Evolutionary conservation across 768 basidiomycete genomes (phyloP).

Genomic region (Serendipita indica): DNA sequence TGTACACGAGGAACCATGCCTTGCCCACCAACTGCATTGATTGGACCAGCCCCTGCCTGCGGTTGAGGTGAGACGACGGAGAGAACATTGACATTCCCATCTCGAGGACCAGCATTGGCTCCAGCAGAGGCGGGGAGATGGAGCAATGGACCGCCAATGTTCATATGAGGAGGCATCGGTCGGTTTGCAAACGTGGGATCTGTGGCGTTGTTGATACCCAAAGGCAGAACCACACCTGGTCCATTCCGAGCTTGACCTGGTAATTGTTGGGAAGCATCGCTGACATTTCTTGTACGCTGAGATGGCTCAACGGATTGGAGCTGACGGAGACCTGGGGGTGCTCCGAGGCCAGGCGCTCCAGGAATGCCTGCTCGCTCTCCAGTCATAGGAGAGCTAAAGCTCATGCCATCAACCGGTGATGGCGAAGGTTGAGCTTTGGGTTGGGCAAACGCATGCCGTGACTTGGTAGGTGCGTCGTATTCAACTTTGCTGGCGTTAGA

Average conservation of each 20-base stretch:
- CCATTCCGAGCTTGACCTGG: neutral
- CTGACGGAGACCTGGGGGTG: neutral
- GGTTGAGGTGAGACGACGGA: neutral
- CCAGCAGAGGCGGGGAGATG: neutral
- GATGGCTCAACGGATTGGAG: slow-evolving; percentile 5
- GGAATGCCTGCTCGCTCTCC: neutral
- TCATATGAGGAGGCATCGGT: neutral
- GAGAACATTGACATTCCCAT: slow-evolving; percentile 1
- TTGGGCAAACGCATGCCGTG: slow-evolving; percentile 7
- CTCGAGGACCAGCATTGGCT: neutral
- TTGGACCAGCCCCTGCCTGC: neutral
- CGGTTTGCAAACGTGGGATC: neutral
- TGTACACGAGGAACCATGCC: neutral
- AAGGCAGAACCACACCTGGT: too few relatives aligned
- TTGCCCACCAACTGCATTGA: neutral
- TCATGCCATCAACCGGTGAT: neutral
- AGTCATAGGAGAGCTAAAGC: neutral
- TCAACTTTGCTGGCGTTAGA: neutral
- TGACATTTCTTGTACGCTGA: slow-evolving; percentile 2
- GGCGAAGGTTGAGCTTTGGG: neutral
- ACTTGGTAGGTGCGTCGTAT: neutral
- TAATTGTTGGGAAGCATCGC: neutral
- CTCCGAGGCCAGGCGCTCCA: neutral
- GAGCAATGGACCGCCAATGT: neutral
- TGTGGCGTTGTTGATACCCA: neutral